Base-by-base conservation (phyloP, 1,284 basidiomycete species). In the Mycena citricolor region DNA sequence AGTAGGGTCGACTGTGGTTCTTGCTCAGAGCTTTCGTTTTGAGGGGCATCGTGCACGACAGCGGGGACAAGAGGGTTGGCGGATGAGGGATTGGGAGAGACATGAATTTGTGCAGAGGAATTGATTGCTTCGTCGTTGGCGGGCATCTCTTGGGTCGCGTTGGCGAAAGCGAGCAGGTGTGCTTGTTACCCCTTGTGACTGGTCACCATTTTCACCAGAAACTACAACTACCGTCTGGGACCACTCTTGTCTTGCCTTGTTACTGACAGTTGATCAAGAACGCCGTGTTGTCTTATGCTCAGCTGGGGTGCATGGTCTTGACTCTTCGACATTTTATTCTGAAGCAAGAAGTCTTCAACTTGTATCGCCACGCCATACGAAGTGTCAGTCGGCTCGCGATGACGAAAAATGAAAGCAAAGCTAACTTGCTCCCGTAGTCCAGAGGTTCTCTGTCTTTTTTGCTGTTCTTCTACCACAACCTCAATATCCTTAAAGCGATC, bases 241-340 rank as follows among this genome's bases (percentile, higher is more conserved):
- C 14, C 26, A 14, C 14, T 29, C 26, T 29, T 10, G 26, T 10
- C 26, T 10, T 10, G 14, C 10, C 24, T 21, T 12, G 7, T 23
- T 17, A 20, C 24, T 6, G 20, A 13, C 33, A 21, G 11, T 17
- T 17, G 19, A 36, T 16, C 11, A 10, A 8, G 24, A 21, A 16
- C 8, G n/a, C 8, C 19, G 8, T 13, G 10, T 16, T 17, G 8
- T 16, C 8, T 16, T 32, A 13, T 32, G 10, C 14, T 32, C 31
- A 19, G 29, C 36, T 6, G n/a, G 21, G 7, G 23, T 25, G n/a
- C 11, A 13, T 14, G n/a, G 37, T 42, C 46, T 66, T 70, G 42
- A 76, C 81, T 30, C 74, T 89, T 60, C 85, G 75, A 63, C 85
- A 89, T 62, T 90, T 88, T 58, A 74, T 90, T 57, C 73, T 89